These are phyloP conservation scores for Ceratocystiopsis brevicomis DNA, from an alignment of 2,329 filamentous ascomycete species.

Conservation along the genomic window DNA sequence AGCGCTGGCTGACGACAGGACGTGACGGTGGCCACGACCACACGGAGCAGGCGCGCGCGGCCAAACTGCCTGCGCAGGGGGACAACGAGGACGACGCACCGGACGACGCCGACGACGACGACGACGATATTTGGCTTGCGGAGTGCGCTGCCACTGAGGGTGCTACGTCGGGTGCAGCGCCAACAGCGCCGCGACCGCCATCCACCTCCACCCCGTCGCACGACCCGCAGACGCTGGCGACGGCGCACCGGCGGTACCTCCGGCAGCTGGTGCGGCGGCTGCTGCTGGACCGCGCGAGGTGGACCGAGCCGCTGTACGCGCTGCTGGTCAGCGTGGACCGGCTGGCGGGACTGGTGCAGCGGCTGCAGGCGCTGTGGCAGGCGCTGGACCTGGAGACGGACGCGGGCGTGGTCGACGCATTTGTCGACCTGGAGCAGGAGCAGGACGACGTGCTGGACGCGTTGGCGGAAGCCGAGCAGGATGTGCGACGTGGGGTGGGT, in stretches of 20 bases:
- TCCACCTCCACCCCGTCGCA: constrained; percentile 13
- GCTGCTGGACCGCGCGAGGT: constrained; percentile 43
- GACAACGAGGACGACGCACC: background rate
- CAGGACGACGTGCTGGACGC: constrained; percentile 48
- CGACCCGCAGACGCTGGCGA: constrained; percentile 70
- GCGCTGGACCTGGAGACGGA: constrained; percentile 66
- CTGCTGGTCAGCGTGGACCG: constrained; percentile 62
- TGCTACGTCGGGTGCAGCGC: constrained; percentile 2
- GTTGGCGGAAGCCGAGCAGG: constrained; percentile 41
- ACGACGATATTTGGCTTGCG: constrained; percentile 26
- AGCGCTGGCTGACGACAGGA: constrained; percentile 46
- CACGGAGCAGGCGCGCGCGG: background rate
- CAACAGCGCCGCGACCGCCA: constrained; percentile 5
- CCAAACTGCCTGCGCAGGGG: background rate
- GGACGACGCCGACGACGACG: constrained; percentile 7
- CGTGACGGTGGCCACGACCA: constrained; percentile 10
- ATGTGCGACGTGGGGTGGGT: constrained; percentile 49
- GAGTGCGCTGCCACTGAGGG: no score
- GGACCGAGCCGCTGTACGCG: constrained; percentile 45
- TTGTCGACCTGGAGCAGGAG: constrained; percentile 52
- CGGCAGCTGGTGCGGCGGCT: constrained; percentile 45
- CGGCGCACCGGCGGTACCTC: constrained; percentile 63
- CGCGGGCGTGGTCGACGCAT: constrained; percentile 60
- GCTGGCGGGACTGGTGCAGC: constrained; percentile 56
- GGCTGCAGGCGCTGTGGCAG: constrained; percentile 58